These are phyloP conservation scores for Saksenaea oblongispora DNA, from an alignment of 371 early-diverging fungal species.

Conservation along the genomic window DNA sequence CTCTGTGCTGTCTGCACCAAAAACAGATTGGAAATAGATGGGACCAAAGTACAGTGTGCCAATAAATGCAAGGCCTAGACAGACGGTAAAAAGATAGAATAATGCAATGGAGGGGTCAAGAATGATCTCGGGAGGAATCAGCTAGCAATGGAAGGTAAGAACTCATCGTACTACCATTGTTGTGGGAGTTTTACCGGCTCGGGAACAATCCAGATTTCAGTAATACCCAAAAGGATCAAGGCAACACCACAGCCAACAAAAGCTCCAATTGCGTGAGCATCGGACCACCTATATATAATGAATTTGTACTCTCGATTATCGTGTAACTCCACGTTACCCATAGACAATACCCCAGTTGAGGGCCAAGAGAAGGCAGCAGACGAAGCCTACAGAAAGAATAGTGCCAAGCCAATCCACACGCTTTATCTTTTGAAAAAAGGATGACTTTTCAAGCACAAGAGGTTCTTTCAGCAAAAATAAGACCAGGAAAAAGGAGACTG, in stretches of 20 bases:
- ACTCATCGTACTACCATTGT: conserved; percentile 7
- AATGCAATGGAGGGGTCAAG: conserved; percentile 16
- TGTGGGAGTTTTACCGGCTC: conserved; percentile 15
- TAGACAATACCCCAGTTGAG: conserved; percentile 45
- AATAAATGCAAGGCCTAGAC: conserved; percentile 71
- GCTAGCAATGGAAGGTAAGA: conserved; percentile 4
- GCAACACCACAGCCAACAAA: conserved; percentile 17
- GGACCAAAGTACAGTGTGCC: conserved; percentile 74
- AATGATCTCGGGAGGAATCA: conserved; percentile 17
- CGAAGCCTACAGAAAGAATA: conserved; percentile 14
- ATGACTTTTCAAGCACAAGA: conserved; percentile 38
- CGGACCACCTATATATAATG: conserved; percentile 11
- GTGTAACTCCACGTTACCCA: conserved; percentile 4
- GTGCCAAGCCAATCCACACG: conserved; percentile 62
- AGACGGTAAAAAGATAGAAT: conserved; percentile 37
- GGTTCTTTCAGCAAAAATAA: conserved; percentile 51
- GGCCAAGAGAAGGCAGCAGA: conserved; percentile 49
- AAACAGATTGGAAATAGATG: conserved; percentile 54
- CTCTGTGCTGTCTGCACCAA: conserved; percentile 34
- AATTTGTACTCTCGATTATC: neutral
- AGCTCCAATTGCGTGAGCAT: conserved; percentile 11
- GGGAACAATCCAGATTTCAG: conserved; percentile 19
- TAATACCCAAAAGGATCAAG: conserved; percentile 10
- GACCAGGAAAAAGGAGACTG: conserved; percentile 49
- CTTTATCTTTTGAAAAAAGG: conserved; percentile 52